These are phyloP conservation scores for Xylaria cubensis DNA, from an alignment of 495 filamentous ascomycete species.

Conservation along the genomic window DNA sequence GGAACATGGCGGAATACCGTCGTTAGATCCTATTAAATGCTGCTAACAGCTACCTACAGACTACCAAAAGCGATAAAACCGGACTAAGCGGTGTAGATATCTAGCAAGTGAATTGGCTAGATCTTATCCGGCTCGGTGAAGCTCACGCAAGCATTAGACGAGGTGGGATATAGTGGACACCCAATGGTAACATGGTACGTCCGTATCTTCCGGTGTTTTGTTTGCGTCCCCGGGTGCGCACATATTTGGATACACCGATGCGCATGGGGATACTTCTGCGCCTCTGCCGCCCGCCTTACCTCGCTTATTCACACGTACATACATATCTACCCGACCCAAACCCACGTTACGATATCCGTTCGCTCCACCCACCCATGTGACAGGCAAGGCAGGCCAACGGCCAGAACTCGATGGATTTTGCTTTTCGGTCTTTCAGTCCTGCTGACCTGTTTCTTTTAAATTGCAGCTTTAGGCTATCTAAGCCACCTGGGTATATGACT, in stretches of 20 bases:
- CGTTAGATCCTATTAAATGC: not conserved
- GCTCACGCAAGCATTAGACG: not conserved
- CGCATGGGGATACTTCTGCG: conserved; percentile 2
- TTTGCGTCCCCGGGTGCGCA: conserved; percentile 10
- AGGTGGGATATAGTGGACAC: not conserved
- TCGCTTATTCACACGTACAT: conserved; percentile 16
- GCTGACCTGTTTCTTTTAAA: not conserved
- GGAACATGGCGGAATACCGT: not conserved
- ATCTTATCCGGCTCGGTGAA: conserved; percentile 4
- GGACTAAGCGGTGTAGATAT: conserved; percentile 12
- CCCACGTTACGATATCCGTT: conserved; percentile 2
- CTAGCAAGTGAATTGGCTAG: not conserved
- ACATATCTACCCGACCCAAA: conserved; percentile 19
- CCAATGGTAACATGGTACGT: conserved; percentile 8
- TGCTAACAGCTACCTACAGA: not conserved
- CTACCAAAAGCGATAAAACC: not conserved
- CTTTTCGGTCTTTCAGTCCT: not conserved
- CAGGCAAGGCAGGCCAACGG: not conserved
- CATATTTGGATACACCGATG: not conserved
- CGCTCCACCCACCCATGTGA: conserved; percentile 23
- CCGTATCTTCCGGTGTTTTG: not conserved
- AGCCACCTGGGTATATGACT: not conserved
- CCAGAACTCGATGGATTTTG: not conserved
- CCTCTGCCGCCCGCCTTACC: conserved; percentile 20
- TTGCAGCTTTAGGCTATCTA: not conserved